These are phyloP conservation scores for Tetrapisispora iriomotensis DNA, from an alignment of 805 yeast genomes.

Conservation along the genomic window DNA sequence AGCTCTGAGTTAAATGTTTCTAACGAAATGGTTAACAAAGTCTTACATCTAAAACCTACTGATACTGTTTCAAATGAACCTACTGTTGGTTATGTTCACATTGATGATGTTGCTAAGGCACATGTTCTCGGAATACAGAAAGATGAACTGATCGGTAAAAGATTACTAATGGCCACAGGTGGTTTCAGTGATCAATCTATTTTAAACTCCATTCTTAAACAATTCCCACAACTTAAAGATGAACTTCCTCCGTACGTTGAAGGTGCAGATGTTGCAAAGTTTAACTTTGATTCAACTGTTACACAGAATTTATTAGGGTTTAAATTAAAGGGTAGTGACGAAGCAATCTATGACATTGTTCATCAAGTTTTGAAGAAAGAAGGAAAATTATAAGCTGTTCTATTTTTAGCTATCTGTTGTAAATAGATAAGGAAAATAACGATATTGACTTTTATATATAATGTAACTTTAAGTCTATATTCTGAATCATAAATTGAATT, in stretches of 20 bases:
- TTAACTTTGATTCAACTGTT: background rate
- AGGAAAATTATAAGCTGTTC: background rate
- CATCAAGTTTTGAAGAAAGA: conserved; percentile 2
- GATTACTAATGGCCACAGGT: conserved; percentile 25
- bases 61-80: background rate
- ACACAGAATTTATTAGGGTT: conserved; percentile 1
- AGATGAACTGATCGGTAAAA: conserved; percentile 27
- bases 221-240: conserved; percentile 36
- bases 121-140: conserved; percentile 43
- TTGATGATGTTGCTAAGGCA: conserved; percentile 52
- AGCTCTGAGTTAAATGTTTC: conserved; percentile 36
- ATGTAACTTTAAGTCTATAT: too few relatives aligned
- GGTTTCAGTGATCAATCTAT: conserved; percentile 22
- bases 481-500: too few relatives aligned
- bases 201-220: conserved; percentile 25
- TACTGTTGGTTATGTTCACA: conserved; percentile 36
- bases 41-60: conserved; percentile 20
- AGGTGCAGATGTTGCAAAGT: background rate
- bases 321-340: conserved; percentile 8
- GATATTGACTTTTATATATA: too few relatives aligned
- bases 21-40: conserved; percentile 29
- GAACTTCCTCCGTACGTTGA: conserved; percentile 29
- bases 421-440: background rate
- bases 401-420: background rate
- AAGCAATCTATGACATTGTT: conserved; percentile 8